Conservation (phyloP, 1,284 basidiomycete species). For the Tylopilus orsonianus region DNA sequence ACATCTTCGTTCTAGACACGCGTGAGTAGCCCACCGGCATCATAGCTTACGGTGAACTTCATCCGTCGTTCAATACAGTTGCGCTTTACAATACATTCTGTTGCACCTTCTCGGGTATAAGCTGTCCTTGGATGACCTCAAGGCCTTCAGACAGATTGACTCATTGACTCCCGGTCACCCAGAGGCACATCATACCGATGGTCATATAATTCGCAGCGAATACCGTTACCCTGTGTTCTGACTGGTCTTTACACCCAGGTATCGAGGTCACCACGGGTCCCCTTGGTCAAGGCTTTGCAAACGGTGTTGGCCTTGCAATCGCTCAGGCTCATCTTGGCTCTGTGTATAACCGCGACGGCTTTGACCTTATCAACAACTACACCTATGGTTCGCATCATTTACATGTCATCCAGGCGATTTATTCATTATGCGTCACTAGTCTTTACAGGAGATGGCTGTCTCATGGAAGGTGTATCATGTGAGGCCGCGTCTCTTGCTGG, state of each 20-base stretch:
- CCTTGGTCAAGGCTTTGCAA: conserved; percentile 92
- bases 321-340: conserved; percentile 89
- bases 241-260: conserved; percentile 38
- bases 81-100: conserved; percentile 82
- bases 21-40: conserved; percentile 44
- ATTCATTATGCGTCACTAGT: conserved; percentile 42
- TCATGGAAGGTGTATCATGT: conserved; percentile 92
- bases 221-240: conserved; percentile 6
- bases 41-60: not conserved
- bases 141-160: conserved; percentile 82
- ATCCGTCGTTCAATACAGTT: conserved; percentile 45
- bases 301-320: conserved; percentile 91
- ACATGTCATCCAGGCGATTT: conserved; percentile 1
- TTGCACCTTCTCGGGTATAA: conserved; percentile 86
- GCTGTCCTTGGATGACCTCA: conserved; percentile 81
- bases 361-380: conserved; percentile 85
- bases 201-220: conserved; percentile 35
- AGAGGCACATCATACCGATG: conserved; percentile 85
- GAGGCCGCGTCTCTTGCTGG: conserved; percentile 93
- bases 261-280: conserved; percentile 97
- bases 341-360: conserved; percentile 86
- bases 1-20: conserved; percentile 49
- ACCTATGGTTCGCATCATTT: conserved; percentile 65
- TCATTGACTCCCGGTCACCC: conserved; percentile 93
- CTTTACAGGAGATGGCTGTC: conserved; percentile 92